A percentile compares a stretch with the other conserved stretches of the same genome.
These are phyloP conservation scores for Solanum corneliomulleri DNA, from an alignment of 257 asterid genomes.

Conservation along the genomic window DNA sequence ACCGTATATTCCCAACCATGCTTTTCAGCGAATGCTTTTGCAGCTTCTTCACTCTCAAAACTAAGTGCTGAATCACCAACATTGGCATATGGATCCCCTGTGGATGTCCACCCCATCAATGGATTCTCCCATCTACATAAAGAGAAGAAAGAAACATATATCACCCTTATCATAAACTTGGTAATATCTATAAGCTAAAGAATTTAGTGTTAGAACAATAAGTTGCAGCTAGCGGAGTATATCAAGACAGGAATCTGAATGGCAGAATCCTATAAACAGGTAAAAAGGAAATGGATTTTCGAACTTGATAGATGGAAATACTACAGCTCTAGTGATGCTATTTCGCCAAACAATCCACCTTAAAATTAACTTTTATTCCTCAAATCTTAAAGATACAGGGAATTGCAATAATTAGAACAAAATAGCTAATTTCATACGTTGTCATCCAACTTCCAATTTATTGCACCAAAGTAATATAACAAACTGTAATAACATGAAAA, in stretches of 20 bases:
- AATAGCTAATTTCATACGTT: background rate
- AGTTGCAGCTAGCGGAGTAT: background rate
- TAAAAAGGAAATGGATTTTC: background rate
- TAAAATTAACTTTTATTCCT: background rate
- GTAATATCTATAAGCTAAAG: background rate
- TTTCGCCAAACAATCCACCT: background rate
- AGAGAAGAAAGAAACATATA: constrained; percentile 3
- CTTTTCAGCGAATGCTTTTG: constrained; percentile 63
- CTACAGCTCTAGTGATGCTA: background rate
- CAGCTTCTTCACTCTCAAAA: constrained; percentile 89
- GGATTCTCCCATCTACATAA: constrained; percentile 94
- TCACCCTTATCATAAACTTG: constrained; percentile 1
- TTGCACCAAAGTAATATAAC: background rate
- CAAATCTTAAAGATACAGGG: background rate
- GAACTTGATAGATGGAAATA: background rate
- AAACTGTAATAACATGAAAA: background rate
- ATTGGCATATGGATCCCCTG: constrained; percentile 95
- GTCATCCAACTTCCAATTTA: background rate
- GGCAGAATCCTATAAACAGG: background rate
- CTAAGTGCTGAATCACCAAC: constrained; percentile 81
- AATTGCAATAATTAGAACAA: background rate
- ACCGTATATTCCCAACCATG: constrained; percentile 95
- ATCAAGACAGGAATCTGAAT: background rate
- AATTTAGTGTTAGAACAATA: background rate
- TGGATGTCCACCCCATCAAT: constrained; percentile 99